Conservation (phyloP, 2,329 filamentous ascomycete genomes). For the Penicillium sp. region DNA sequence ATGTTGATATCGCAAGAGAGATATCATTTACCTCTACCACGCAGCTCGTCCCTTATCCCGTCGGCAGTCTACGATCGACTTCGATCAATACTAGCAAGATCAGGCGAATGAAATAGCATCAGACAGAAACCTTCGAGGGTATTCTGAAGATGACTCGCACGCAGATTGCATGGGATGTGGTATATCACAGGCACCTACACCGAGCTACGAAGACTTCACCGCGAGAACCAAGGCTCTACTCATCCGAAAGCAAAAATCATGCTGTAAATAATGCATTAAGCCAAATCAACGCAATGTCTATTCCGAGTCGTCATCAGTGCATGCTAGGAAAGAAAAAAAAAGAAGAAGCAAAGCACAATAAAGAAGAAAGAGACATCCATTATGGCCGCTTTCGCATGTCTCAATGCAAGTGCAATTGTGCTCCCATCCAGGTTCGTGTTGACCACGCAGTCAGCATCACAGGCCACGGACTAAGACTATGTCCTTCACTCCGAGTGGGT, state of each 20-base stretch:
- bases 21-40: neutral
- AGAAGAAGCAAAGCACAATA: conserved; percentile 4
- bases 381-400: conserved; percentile 2
- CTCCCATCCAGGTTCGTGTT: neutral
- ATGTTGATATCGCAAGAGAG: neutral
- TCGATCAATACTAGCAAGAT: neutral
- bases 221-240: neutral
- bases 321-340: conserved; percentile 28
- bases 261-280: conserved; percentile 30
- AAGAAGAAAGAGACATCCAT: conserved; percentile 15
- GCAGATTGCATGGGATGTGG: neutral
- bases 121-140: neutral
- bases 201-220: neutral
- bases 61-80: neutral
- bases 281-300: conserved; percentile 33
- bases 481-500: neutral
- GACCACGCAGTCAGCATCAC: neutral
- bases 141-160: neutral
- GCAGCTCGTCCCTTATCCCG: neutral
- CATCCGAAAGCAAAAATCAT: conserved; percentile 1
- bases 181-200: neutral
- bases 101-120: neutral
- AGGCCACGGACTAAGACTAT: neutral
- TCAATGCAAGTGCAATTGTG: conserved; percentile 8
- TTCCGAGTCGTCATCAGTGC: conserved; percentile 35